Base-by-base conservation (phyloP, 208 protist genomes). In the Crithidia bombi region DNA sequence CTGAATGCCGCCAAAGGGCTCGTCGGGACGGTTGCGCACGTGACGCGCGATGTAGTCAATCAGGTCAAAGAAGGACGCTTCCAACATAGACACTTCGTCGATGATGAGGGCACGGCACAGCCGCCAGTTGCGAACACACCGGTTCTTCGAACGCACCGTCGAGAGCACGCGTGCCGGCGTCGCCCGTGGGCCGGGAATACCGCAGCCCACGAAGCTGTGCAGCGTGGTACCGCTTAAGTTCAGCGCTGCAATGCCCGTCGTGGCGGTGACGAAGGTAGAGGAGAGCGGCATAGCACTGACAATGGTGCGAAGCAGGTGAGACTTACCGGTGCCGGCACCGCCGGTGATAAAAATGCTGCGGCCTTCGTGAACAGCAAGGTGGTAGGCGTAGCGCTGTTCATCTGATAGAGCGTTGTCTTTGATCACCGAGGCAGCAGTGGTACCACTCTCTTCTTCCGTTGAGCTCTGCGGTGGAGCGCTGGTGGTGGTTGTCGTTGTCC, bases 11-110 rank as follows among this genome's bases (percentile, higher is more conserved):
- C 95, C 95, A 73, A 98, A 98, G 5, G 94, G 86, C 47, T 76
- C 77, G 21, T 68, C 39, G 7, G 33, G 65, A 14, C 54, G 65
- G 30, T 83, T 76, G 62, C 91, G 90, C 46, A 96, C 78, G 14
- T 65, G 57, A 0, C 89, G 83, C 12, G 89, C 91, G 6, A 90
- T 69, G 55, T 84, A 84, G 59, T 98, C 93, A 0, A 97, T 66
- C 14, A 88, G 36, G 47, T 92, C 86, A 64, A 98, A 89, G 30
- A 97, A 82, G 52, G 74, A 81, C 36, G 78, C 80, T 35, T 88
- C 78, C 33, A 98, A 65, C 93, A 97, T 97, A 5, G 92, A 97
- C 14, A 98, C 79, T 75, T 98, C 95, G 65, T 98, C 95, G 41
- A 98, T 86, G 36, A 98, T 79, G 17, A 98, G 79, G 17, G 86